Conservation (phyloP, 75 land plant species). For the Isoetes taiwanensis region DNA sequence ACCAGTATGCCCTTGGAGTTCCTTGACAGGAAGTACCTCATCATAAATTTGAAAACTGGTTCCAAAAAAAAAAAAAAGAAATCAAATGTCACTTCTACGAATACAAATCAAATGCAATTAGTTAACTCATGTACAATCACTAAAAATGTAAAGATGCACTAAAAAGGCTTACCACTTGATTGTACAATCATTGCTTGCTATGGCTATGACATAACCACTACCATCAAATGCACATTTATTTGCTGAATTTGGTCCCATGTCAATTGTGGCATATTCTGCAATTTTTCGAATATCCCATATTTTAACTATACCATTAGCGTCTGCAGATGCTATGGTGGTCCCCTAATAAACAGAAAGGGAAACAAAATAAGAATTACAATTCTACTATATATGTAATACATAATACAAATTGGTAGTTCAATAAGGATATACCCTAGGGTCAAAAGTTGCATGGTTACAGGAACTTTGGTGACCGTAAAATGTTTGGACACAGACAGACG, state of each 20-base stretch:
- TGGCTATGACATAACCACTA: conserved; percentile 24
- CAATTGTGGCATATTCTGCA: conserved; percentile 20
- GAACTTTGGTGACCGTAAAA: conserved; percentile 29
- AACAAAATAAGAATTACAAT: too few species aligned
- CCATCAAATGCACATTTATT: conserved; percentile 23
- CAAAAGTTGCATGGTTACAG: conserved; percentile 29
- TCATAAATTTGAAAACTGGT: conserved; percentile 25
- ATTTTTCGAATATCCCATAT: conserved; percentile 29
- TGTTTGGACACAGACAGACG: conserved; percentile 27
- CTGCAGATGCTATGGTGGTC: conserved; percentile 19
- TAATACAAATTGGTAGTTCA: neutral
- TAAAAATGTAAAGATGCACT: neutral
- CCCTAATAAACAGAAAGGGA: conserved; percentile 10
- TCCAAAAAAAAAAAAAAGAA: neutral
- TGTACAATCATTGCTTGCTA: conserved; percentile 22
- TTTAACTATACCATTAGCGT: conserved; percentile 28
- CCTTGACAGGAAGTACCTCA: conserved; percentile 15
- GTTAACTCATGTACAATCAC: neutral
- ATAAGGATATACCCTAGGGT: conserved; percentile 16
- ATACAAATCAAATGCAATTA: neutral
- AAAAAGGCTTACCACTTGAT: conserved; percentile 20
- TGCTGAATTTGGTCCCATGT: conserved; percentile 27
- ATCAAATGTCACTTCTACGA: neutral
- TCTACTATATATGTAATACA: too few species aligned
- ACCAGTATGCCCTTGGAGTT: conserved; percentile 21